Evolutionary conservation across 2,329 filamentous ascomycete genomes (phyloP), one percentile per base, ranked within the genome.

Genomic region (Aspergillus caelatus): DNA sequence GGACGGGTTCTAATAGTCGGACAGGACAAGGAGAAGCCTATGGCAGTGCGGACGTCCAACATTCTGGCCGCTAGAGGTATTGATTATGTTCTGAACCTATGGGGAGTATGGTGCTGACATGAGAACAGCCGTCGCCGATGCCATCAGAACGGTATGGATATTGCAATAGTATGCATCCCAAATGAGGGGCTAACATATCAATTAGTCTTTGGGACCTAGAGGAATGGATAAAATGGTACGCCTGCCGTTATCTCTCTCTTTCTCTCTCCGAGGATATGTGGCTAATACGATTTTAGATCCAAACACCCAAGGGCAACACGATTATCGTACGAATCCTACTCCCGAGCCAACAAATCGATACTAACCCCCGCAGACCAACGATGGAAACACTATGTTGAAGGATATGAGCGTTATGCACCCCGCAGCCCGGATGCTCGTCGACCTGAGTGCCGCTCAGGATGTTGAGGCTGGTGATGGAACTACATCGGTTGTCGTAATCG

Each of bases 331-430:
- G 81, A 71, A 68, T 48, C 61, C 57, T 58, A 60, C 64, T 36
- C 32, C 53, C 26, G 6, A 58, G 50, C 55, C 36, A 58, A 32
- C 16, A n/a, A 58, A 54, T 61, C 64, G 60, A 74, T 50, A 60
- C 78, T 77, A 70, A 80, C 67, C 65, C 60, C 60, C 67, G 66
- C 68, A 84, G 81, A 99, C 95, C 76, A 99, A 99, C 85, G 95
- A 99, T 82, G 95, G 95, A 79, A 96, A 96, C 84, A 99, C 95
- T 62, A 99, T 99, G 94, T 84, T 99, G 76, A 96, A 92, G 83
- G 94, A 94, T 84, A 98, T 99, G 95, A 91, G 92, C 69, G 95
- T 99, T 70, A 93, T 99, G 91, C 95, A 99, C 78, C 95, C 95
- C n/a, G 96, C 96, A 56, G 95, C 95, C 58, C 97, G 97, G 84